Base-by-base conservation (phyloP, 306 rosid genomes). In the Coriaria nepalensis region DNA sequence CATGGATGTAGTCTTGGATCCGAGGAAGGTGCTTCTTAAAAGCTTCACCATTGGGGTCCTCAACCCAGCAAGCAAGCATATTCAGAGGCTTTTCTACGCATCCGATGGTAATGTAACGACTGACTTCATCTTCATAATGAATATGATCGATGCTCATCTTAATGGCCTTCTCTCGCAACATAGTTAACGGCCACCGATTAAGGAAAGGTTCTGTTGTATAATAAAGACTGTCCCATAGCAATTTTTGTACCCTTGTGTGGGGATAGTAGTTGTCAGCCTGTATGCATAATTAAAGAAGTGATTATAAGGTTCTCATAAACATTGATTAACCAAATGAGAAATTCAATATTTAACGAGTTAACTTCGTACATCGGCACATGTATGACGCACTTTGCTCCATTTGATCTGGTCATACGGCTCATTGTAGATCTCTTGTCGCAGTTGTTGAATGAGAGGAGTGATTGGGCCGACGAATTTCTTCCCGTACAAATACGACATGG, bases 401-500 rank as follows among this genome's bases (percentile, higher is more conserved):
- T 71, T 65, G 44, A 78, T 65, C 47, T 63, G 50, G 40, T 63
- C 34, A 60, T 78, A 75, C 45, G 82, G 66, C 14, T 74, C 50
- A 0, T 53, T 66, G 45, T 74, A 71, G 45, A 78, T 0, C 47
- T 75, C 86, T 50, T 68, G 46, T 50, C 82, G 43, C 4, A 78
- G 2, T 43, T 73, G 63, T 46, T 9, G 58, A 51, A 74, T 39
- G 56, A 75, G 56, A 7, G 2, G 45, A 13, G 79, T 74, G 58
- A 74, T 63, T 12, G 82, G 72, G 2, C 79, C 82, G 4, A 75
- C 77, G 9, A 79, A 79, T 38, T 62, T 71, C 65, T 64, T 78
- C 6, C 86, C 86, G 56, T 74, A 74, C 59, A 78, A 65, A 12
- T 74, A 74, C 0, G 86, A 78, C 86, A 78, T 74, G 0, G 86